Evolutionary conservation across 495 filamentous ascomycete genomes (phyloP).

Genomic region (Talaromyces wortmannii): DNA sequence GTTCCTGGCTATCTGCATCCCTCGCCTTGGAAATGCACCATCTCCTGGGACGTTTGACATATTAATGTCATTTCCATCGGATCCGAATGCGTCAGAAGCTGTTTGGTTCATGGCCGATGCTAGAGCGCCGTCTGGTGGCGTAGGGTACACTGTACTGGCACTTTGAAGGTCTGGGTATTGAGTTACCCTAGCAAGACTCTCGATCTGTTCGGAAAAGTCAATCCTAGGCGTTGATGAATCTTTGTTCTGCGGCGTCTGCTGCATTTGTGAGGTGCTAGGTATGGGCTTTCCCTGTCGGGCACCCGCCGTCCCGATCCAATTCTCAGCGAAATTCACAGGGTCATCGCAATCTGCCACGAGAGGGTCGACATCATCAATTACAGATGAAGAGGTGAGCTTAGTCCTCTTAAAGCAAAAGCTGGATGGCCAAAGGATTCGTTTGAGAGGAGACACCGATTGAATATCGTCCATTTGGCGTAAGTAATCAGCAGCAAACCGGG

Average conservation of each 20-base stretch:
- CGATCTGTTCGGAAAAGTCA: conserved; percentile 24
- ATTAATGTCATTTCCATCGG: conserved; percentile 3
- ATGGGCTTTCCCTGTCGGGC: conserved; percentile 13
- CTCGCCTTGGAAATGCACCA: conserved; percentile 10
- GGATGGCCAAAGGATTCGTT: conserved; percentile 42
- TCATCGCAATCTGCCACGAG: conserved; percentile 29
- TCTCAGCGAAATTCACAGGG: conserved; percentile 59
- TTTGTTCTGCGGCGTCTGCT: conserved; percentile 21
- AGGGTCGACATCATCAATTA: conserved; percentile 4
- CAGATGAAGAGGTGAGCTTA: conserved; percentile 12
- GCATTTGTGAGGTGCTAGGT: conserved; percentile 26
- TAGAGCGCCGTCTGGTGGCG: conserved; percentile 71
- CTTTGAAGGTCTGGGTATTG: conserved; percentile 44
- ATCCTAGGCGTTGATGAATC: conserved; percentile 16
- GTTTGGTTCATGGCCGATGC: conserved; percentile 20
- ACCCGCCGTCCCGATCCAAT: conserved; percentile 50
- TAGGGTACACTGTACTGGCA: conserved; percentile 72
- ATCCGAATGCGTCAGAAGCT: conserved; percentile 17
- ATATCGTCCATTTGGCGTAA: conserved; percentile 25
- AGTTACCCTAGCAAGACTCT: conserved; percentile 42
- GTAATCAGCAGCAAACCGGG: conserved; percentile 31
- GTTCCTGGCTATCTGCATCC: conserved; percentile 7
- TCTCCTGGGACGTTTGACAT: conserved; percentile 30
- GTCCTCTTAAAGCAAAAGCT: conserved; percentile 37
- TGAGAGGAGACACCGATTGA: conserved; percentile 30